Base-by-base conservation (phyloP, 2,329 filamentous ascomycete genomes). In the Myriosclerotinia curreyana region DNA sequence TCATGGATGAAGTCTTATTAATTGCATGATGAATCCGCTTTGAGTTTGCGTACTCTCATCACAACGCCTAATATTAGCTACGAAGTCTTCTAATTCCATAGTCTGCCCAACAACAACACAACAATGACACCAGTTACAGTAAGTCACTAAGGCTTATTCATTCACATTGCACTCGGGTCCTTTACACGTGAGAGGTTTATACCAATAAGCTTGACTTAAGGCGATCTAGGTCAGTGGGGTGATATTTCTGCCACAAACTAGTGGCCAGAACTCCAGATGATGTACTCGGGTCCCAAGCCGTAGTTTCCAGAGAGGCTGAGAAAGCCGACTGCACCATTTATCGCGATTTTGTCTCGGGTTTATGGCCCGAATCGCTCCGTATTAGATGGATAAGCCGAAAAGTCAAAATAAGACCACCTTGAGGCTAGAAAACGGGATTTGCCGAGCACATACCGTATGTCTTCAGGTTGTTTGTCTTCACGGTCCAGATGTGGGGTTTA, bases 281-380 rank as follows among this genome's bases (percentile, higher is more conserved):
- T 9, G 11, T 58, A 58, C 54, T 58, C 54, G 40, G 40, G 54
- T 58, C 54, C 54, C 2, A 56, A 46, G 17, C 54, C 53, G 53
- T 31, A 25, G 11, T 44, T 31, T 31, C 53, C 53, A 38, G n/a
- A 15, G 7, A 38, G 44, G 11, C 17, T 17, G 25, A n/a, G 11
- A 44, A 38, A 55, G 38, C 38, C 54, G 54, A 46, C 28, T 55
- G 9, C 17, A 14, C 9, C 28, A 31, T 28, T 28, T 28, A 7
- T 52, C 5, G 28, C 17, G 22, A 46, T 11, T 7, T 22, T 22
- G 11, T 22, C 20, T 58, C 20, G 6, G n/a, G 20, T 12, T 4
- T 8, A 56, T 58, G 54, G 28, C 40, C 40, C 40, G 54, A n/a
- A n/a, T 58, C 17, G 4, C 14, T 58, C 28, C 52, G 31, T 22